These are phyloP conservation scores for Vigna reflexopilosa DNA, from an alignment of 306 rosid genomes.

Conservation along the genomic window DNA sequence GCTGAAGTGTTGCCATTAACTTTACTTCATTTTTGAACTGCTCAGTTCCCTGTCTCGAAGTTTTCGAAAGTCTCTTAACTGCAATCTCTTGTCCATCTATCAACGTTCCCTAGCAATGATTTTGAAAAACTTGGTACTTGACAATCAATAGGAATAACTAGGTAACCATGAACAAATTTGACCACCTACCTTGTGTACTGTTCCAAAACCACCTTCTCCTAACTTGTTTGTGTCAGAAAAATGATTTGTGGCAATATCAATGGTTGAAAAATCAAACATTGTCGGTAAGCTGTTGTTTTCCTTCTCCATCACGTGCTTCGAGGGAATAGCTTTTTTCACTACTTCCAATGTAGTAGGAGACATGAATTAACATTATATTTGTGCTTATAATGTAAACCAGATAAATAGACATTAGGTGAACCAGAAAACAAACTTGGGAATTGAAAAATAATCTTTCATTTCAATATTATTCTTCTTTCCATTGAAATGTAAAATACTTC, in stretches of 20 bases:
- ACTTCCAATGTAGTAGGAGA: not conserved
- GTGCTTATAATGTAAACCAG: not conserved
- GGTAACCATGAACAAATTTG: not conserved
- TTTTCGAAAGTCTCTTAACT: not conserved
- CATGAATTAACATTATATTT: not conserved
- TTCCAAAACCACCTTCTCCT: constrained; percentile 1
- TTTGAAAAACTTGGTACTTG: not conserved
- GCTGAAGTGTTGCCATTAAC: constrained; percentile 41
- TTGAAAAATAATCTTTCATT: not conserved
- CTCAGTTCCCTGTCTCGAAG: constrained; percentile 5
- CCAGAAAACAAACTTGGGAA: not conserved
- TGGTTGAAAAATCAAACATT: constrained; percentile 4
- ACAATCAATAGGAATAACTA: not conserved
- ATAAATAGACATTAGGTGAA: not conserved
- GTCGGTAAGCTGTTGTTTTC: not conserved
- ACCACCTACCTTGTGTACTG: constrained; percentile 1
- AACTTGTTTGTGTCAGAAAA: not conserved
- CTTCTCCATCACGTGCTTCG: not conserved
- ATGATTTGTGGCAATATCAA: not conserved
- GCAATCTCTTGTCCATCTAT: constrained; percentile 8
- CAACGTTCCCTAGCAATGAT: not conserved
- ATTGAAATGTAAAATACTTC: not conserved
- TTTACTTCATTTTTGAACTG: constrained; percentile 36
- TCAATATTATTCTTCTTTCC: not conserved
- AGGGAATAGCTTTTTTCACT: not conserved